A percentile compares a stretch with the other conserved stretches of the same genome.
phyloP scores from a whole-genome alignment of 1,284 basidiomycete genomes.

The Cryptococcus depauperatus region DNA sequence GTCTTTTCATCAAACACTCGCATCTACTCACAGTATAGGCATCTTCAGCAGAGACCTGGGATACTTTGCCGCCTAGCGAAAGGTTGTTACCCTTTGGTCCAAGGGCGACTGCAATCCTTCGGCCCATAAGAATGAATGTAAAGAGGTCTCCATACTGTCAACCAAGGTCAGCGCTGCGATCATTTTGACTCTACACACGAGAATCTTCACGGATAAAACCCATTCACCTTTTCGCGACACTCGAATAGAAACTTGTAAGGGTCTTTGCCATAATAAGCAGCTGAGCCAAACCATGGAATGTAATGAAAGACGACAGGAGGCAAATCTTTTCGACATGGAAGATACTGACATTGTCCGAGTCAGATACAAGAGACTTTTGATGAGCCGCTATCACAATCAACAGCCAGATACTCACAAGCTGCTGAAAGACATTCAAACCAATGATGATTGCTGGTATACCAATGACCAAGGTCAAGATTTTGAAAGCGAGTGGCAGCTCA shows the following conservation, averaged over 20 bases:
- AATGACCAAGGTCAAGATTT: conserved; percentile 18
- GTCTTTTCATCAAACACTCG: neutral
- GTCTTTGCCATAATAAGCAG: conserved; percentile 68
- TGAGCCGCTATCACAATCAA: neutral
- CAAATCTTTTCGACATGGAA: conserved; percentile 53
- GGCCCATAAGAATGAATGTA: conserved; percentile 84
- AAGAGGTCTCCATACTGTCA: conserved; percentile 70
- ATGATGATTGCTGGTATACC: conserved; percentile 45
- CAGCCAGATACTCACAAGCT: conserved; percentile 50
- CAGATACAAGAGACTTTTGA: neutral
- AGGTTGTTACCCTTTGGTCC: conserved; percentile 92
- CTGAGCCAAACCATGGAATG: conserved; percentile 67
- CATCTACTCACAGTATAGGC: conserved; percentile 72
- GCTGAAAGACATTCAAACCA: conserved; percentile 55
- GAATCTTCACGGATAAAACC: neutral
- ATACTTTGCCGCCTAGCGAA: conserved; percentile 85
- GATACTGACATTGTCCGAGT: neutral
- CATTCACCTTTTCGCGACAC: conserved; percentile 74
- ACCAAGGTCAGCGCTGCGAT: neutral
- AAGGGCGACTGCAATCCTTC: conserved; percentile 82
- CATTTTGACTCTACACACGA: neutral
- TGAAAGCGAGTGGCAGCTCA: conserved; percentile 12
- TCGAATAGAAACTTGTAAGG: conserved; percentile 67
- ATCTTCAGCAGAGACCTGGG: conserved; percentile 89
- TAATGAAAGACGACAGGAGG: conserved; percentile 74